These are phyloP conservation scores for Fusarium domesticum DNA, from an alignment of 2,329 filamentous ascomycete species.

Conservation along the genomic window DNA sequence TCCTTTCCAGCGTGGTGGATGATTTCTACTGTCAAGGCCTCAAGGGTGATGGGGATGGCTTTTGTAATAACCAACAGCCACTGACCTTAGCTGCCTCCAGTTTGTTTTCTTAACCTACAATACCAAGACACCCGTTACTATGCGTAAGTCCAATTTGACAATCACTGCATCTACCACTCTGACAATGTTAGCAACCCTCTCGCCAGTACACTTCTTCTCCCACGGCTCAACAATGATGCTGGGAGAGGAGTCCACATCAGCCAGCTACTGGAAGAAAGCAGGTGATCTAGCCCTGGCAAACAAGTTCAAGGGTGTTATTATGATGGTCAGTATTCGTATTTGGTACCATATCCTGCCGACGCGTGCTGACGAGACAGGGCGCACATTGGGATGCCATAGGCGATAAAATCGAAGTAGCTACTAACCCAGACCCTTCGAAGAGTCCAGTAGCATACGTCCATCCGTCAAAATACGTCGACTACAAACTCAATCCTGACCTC, in stretches of 20 bases:
- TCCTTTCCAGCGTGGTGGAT: too few species aligned
- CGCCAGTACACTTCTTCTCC: conserved; percentile 26
- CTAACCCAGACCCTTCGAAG: conserved; percentile 58
- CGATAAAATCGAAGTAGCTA: conserved; percentile 57
- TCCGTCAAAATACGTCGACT: conserved; percentile 61
- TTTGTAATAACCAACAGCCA: too few species aligned
- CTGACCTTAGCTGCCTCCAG: too few species aligned
- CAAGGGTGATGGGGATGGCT: too few species aligned
- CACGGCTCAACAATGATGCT: conserved; percentile 28
- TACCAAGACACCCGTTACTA: too few species aligned
- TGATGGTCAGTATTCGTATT: conserved; percentile 20
- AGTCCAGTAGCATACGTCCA: conserved; percentile 65
- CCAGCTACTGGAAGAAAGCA: conserved; percentile 24
- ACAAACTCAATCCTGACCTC: conserved; percentile 60
- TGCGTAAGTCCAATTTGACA: too few species aligned
- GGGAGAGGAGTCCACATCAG: conserved; percentile 20
- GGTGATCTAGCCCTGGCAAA: conserved; percentile 22
- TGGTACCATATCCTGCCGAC: too few species aligned
- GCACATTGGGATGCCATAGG: conserved; percentile 63
- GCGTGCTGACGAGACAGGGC: conserved; percentile 42
- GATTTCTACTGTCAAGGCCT: too few species aligned
- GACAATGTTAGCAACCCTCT: conserved; percentile 8
- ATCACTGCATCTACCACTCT: background rate
- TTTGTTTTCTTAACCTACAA: too few species aligned
- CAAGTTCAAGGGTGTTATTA: conserved; percentile 18